A percentile compares a stretch with the other conserved stretches of the same genome.
These are phyloP conservation scores for Oryza meyeriana DNA, from an alignment of 176 grass and related monocot genomes.

Conservation along the genomic window DNA sequence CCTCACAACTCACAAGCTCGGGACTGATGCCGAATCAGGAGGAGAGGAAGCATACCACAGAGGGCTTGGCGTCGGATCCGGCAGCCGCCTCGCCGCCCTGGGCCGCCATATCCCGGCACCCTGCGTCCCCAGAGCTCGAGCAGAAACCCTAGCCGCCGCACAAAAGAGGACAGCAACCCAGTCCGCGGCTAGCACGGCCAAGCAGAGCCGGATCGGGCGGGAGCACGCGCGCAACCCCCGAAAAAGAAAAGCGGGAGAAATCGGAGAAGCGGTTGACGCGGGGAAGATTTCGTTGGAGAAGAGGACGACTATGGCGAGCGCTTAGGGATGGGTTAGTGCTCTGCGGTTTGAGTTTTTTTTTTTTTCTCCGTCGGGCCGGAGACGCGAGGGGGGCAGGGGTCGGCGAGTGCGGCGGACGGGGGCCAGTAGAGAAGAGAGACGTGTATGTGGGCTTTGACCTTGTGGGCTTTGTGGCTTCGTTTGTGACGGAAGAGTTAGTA, in stretches of 20 bases:
- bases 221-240: background rate
- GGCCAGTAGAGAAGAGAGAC: background rate
- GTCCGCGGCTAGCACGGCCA: background rate
- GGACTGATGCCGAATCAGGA: slow-evolving; percentile 2
- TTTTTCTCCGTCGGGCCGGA: background rate
- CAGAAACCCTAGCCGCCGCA: background rate
- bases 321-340: background rate
- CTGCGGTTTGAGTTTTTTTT: background rate
- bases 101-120: slow-evolving; percentile 31
- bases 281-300: background rate
- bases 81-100: slow-evolving; percentile 48
- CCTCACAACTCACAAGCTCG: background rate
- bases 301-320: background rate
- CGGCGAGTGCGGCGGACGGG: background rate
- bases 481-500: no score
- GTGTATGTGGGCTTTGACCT: background rate
- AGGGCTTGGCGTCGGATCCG: slow-evolving; percentile 29
- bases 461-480: background rate
- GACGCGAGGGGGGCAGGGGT: background rate
- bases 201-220: background rate
- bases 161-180: background rate
- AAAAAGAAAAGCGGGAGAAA: background rate
- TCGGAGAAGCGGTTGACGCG: background rate
- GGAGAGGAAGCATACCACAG: slow-evolving; percentile 39
- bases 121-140: slow-evolving; percentile 15